These are phyloP conservation scores for Curvularia spicifera DNA, from an alignment of 2,329 filamentous ascomycete species.

Conservation along the genomic window DNA sequence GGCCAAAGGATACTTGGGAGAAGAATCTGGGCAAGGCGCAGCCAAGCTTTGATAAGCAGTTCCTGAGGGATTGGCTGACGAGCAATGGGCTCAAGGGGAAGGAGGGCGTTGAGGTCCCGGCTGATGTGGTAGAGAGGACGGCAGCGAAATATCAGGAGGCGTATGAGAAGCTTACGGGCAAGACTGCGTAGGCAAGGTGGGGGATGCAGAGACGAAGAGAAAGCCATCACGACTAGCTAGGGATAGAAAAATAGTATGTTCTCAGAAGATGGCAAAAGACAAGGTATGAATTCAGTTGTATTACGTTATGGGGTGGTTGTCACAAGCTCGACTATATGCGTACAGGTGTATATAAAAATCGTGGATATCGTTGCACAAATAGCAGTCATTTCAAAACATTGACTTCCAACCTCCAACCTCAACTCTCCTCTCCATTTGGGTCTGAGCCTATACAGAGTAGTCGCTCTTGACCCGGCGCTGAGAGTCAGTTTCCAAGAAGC, in stretches of 20 bases:
- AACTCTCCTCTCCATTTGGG: not conserved
- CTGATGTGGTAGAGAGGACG: constrained; percentile 73
- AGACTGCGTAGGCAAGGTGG: constrained; percentile 7
- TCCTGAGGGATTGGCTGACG: constrained; percentile 80
- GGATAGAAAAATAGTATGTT: not conserved
- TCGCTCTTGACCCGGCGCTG: constrained; percentile 43
- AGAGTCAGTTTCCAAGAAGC: constrained; percentile 62
- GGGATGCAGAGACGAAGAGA: not conserved
- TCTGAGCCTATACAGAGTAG: constrained; percentile 12
- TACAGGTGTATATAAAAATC: constrained; percentile 19
- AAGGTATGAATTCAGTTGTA: not conserved
- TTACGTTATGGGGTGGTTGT: constrained; percentile 6
- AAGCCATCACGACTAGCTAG: not conserved
- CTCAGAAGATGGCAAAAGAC: not conserved
- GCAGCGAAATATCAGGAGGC: constrained; percentile 76
- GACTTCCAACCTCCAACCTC: not conserved
- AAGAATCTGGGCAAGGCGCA: constrained; percentile 70
- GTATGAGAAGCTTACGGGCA: constrained; percentile 71
- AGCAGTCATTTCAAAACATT: not conserved
- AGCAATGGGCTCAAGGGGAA: constrained; percentile 75
- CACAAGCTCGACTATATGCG: constrained; percentile 3
- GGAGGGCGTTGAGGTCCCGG: constrained; percentile 73
- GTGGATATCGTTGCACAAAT: constrained; percentile 29
- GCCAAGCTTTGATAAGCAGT: constrained; percentile 83
- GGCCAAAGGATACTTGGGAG: constrained; percentile 75